Evolutionary conservation across 257 asterid species (phyloP), one percentile per base, ranked within the genome.

Genomic region (Henckelia pumila): DNA sequence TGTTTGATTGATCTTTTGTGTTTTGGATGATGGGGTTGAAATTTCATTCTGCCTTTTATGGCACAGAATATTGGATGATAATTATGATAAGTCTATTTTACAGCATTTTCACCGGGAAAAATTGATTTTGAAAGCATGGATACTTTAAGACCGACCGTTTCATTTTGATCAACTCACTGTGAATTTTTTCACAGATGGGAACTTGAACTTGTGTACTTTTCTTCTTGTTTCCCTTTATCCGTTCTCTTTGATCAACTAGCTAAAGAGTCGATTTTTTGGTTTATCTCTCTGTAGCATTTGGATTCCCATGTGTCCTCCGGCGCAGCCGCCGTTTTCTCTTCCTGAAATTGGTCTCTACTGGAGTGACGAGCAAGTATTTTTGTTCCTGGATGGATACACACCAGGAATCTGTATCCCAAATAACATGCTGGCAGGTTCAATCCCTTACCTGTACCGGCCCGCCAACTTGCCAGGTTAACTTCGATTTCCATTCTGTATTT

Each of bases 381-480:
- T 61, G 57, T 64, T 32, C 17, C 78, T 91, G 25, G 73, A 73
- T 16, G 67, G 50, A 59, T 60, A 73, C 70, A 40, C 60, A 44
- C 67, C 61, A 1, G 92, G 89, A 63, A 72, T 76, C 49, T 56
- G 24, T 64, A 84, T 83, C 73, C 95, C 95, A 6, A 37, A 22
- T 4, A 76, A 83, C 24, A 85, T 91, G 83, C 49, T 71, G 56
- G 79, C 30, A 0, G 81, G 75, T 59, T 55, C 68, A 35, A 85
- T 76, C 76, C 97, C 93, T 58, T 88, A 68, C 71, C 78, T 75
- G 55, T 66, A 7, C 56, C 64, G 57, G 61, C 96, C 95, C 29
- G 71, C 81, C 20, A 47, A 76, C 71, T 83, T 88, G 64, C 96
- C 88, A 22, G 87, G 97, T 90, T 64, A 66, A 73, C 66, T 21